Percentiles rank a stretch among this genome's conserved stretches.
phyloP scores from a whole-genome alignment of 306 rosid species.

The Adenanthera pavonina region DNA sequence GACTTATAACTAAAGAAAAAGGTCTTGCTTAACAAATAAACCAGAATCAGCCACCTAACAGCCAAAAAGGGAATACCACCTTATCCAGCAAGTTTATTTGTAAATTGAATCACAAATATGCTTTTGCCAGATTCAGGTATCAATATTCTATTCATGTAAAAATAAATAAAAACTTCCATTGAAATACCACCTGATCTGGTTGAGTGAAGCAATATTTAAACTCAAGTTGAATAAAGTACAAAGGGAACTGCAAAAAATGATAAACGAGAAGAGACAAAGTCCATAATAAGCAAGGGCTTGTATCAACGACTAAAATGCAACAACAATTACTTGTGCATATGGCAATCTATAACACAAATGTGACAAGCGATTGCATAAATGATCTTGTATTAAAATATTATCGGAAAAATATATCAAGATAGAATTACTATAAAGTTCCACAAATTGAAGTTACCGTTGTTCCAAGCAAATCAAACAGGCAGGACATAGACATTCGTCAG shows the following conservation, averaged over 20 bases:
- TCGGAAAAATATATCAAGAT: constrained; percentile 26
- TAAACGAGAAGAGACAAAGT: constrained; percentile 19
- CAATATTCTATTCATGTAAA: not conserved
- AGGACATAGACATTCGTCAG: not conserved
- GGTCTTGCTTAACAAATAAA: constrained; percentile 31
- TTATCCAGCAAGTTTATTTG: constrained; percentile 31
- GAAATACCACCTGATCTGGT: constrained; percentile 53
- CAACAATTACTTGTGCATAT: not conserved
- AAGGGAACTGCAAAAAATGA: constrained; percentile 66
- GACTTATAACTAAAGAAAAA: constrained; percentile 19
- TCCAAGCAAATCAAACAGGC: constrained; percentile 15
- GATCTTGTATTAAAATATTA: constrained; percentile 3
- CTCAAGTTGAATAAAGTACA: constrained; percentile 71
- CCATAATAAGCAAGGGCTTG: constrained; percentile 30
- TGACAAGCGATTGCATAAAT: not conserved
- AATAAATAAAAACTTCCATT: constrained; percentile 25
- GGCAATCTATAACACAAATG: not conserved
- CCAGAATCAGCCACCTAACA: constrained; percentile 13
- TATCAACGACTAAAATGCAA: not conserved
- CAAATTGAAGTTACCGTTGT: constrained; percentile 4
- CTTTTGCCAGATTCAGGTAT: constrained; percentile 30
- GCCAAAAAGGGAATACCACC: constrained; percentile 17
- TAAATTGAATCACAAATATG: constrained; percentile 37
- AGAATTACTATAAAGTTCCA: not conserved
- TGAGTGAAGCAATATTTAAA: constrained; percentile 30